A percentile compares a stretch with the other conserved stretches of the same genome.
Evolutionary conservation across 495 filamentous ascomycete genomes (phyloP).

Genomic region (Trichodelitschia bisporula): DNA sequence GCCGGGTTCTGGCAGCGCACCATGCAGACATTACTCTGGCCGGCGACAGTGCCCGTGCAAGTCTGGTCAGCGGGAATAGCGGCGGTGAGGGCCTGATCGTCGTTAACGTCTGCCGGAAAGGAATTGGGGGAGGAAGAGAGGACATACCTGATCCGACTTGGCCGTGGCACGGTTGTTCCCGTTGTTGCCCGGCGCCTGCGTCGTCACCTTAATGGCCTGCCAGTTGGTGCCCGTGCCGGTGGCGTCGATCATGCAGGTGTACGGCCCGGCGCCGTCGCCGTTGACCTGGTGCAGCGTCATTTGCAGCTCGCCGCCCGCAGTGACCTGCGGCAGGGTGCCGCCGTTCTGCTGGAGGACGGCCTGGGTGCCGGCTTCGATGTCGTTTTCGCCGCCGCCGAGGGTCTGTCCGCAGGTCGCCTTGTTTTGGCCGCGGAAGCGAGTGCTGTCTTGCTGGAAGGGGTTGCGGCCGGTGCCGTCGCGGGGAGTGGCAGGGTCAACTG

Average conservation of each 20-base stretch:
- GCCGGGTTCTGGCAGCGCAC: conserved; percentile 26
- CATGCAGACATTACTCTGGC: conserved; percentile 25
- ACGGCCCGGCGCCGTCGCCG: conserved; percentile 29
- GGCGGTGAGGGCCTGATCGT: conserved; percentile 12
- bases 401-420: conserved; percentile 10
- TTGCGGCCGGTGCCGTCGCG: conserved; percentile 25
- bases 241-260: conserved; percentile 25
- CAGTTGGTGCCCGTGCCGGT: conserved; percentile 19
- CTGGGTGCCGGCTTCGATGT: conserved; percentile 22
- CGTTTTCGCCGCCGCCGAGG: conserved; percentile 19
- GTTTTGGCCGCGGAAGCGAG: conserved; percentile 21
- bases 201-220: conserved; percentile 7
- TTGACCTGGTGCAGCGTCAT: conserved; percentile 33
- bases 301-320: conserved; percentile 19
- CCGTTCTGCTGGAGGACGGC: conserved; percentile 17
- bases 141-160: conserved; percentile 5
- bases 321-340: conserved; percentile 25
- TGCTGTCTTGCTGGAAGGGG: conserved; percentile 28
- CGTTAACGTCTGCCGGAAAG: neutral
- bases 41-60: conserved; percentile 27
- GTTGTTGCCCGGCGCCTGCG: conserved; percentile 10
- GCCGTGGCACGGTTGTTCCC: neutral
- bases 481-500: conserved; percentile 23
- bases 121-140: neutral
- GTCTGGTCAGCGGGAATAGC: conserved; percentile 21